Base-by-base conservation (phyloP, 1,284 basidiomycete species). In the Heterobasidion annosum region DNA sequence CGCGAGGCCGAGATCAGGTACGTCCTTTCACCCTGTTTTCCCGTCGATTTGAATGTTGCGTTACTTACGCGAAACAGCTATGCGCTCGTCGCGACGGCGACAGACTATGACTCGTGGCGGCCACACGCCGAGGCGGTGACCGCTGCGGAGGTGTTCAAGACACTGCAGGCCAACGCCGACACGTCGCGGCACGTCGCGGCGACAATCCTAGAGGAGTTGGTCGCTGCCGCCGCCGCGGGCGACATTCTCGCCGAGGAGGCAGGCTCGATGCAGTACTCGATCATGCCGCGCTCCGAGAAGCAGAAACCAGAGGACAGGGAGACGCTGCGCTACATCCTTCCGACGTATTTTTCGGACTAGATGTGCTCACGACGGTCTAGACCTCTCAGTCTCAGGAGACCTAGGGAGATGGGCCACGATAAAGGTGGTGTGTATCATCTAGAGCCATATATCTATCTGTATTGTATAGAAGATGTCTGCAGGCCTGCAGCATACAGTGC, bases 1-100 rank as follows among this genome's bases (percentile, higher is more conserved):
- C 75, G 95, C 32, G 96, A 99, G 72, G 93, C 93, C 1, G 96
- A 99, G 71, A 69, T 99, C 15, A 87, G 88, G 92, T 93, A 58
- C 56, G 79, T 67, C 10, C 25, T 18, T 50, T 32, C 15, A 8
- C 46, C 16, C 35, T 44, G 48, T 13, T 2, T 25, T 25, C 25
- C 25, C 3, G 25, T 25, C 25, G 2, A 25, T 25, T 25, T 25
- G 25, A 25, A 25, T 25, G 3, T 25, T 3, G 1, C 25, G 42
- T 18, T 12, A 15, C 54, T 33, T 9, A 25, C 4, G 25, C 3
- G 25, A 4, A 25, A 50, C 57, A 93, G 92, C 65, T 96, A 95
- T 67, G 90, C 88, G 0, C 78, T 97, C 51, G 85, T 97, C 60
- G 92, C 92, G 56, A 97, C 93, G 0, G 82, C 89, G 18, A 95